A percentile compares a stretch with the other conserved stretches of the same genome.
These are phyloP conservation scores for Rhizoclosmatium globosum DNA, from an alignment of 192 early-diverging fungal species.

Conservation along the genomic window DNA sequence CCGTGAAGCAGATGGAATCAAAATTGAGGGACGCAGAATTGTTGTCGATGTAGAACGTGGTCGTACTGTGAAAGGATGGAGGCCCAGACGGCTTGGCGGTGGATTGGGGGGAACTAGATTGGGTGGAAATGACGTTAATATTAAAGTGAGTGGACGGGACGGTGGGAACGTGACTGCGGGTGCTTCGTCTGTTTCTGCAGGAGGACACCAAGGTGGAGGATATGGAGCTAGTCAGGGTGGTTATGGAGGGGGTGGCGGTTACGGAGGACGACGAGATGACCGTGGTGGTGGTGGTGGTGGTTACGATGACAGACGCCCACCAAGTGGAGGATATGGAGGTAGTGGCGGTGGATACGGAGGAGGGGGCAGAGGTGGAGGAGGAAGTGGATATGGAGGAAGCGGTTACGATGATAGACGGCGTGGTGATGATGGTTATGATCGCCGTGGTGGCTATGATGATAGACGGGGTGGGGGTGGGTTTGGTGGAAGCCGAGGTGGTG, in stretches of 20 bases:
- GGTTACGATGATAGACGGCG: slow-evolving; percentile 42
- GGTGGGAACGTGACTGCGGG: slow-evolving; percentile 38
- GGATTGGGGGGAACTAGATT: slow-evolving; percentile 79
- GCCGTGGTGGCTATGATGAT: slow-evolving; percentile 23
- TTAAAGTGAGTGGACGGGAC: slow-evolving; percentile 40
- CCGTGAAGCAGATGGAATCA: slow-evolving; percentile 88
- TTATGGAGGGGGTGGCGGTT: slow-evolving; percentile 27
- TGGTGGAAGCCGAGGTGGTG: slow-evolving; percentile 11
- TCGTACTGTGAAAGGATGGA: slow-evolving; percentile 95
- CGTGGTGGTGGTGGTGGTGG: slow-evolving; percentile 37
- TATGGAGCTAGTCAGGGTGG: slow-evolving; percentile 41
- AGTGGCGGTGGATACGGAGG: slow-evolving; percentile 58
- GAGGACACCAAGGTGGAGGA: slow-evolving; percentile 39
- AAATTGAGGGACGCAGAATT: slow-evolving; percentile 83
- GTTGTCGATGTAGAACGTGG: slow-evolving; percentile 96
- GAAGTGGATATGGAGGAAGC: slow-evolving; percentile 48
- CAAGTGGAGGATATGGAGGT: slow-evolving; percentile 44
- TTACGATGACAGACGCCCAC: slow-evolving; percentile 18
- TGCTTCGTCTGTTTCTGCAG: slow-evolving; percentile 30
- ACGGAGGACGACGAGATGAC: slow-evolving; percentile 31
- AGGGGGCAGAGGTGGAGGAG: slow-evolving; percentile 51
- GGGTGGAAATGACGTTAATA: slow-evolving; percentile 55
- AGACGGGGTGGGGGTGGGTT: slow-evolving; percentile 2
- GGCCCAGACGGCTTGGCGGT: slow-evolving; percentile 84
- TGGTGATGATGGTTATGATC: slow-evolving; percentile 10